phyloP scores from a whole-genome alignment of 202 grass and related monocot genomes.

The Elaeis oleifera region DNA sequence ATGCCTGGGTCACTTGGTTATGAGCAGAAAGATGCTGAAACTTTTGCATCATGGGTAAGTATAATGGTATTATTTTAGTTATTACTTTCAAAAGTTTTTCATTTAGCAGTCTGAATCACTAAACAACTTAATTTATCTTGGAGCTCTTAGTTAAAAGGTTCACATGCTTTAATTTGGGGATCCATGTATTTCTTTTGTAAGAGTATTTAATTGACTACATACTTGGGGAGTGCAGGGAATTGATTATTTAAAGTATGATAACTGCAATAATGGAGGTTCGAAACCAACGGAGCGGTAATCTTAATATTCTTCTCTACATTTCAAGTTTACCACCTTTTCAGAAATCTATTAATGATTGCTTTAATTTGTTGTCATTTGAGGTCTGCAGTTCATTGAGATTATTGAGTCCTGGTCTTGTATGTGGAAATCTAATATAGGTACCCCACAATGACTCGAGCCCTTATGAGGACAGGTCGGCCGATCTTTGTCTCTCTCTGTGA shows the following conservation, averaged over 20 bases:
- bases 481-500: slow-evolving; percentile 84
- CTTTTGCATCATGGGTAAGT: slow-evolving; percentile 80
- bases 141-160: too few species aligned
- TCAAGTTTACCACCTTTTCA: background rate
- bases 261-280: slow-evolving; percentile 77
- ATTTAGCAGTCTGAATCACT: too few species aligned
- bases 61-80: background rate
- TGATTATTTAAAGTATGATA: slow-evolving; percentile 96
- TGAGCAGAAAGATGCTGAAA: slow-evolving; percentile 71
- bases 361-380: background rate
- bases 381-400: background rate
- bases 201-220: background rate
- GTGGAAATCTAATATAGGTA: slow-evolving; percentile 32
- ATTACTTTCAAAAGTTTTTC: background rate
- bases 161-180: too few species aligned
- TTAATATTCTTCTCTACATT: background rate
- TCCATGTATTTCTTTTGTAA: too few species aligned
- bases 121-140: too few species aligned
- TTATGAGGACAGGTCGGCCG: slow-evolving; percentile 44
- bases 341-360: background rate
- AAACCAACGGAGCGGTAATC: slow-evolving; percentile 52
- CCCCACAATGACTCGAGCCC: slow-evolving; percentile 71
- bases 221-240: slow-evolving; percentile 34
- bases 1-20: slow-evolving; percentile 74
- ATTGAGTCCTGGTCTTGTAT: background rate